Base-by-base conservation (phyloP, 768 basidiomycete species). In the Brasilioporus rufonigricans region DNA sequence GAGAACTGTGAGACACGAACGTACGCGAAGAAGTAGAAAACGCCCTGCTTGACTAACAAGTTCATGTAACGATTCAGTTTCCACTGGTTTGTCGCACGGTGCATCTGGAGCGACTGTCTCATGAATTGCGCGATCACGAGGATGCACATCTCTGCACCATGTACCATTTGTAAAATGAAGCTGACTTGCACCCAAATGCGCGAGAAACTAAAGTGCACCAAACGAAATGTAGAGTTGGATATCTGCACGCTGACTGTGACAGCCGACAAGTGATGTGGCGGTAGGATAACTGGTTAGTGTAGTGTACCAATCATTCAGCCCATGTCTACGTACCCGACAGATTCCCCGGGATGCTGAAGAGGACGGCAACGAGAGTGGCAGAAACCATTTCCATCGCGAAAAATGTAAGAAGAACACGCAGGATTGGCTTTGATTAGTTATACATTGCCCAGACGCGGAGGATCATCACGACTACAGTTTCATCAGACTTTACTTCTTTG, bases 401-500 rank as follows among this genome's bases (percentile, higher is more conserved):
- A 0, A 39, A 1, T 8, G 26, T 4, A 8, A 55, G 48, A 1
- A 55, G 27, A 3, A 11, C 11, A 1, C 7, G 4, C 0, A 45
- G 11, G 31, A 32, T 13, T 12, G 10, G n/a, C 12, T 5, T 31
- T 7, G 44, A 47, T 12, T 32, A 41, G 19, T 40, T 21, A 23
- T 49, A 49, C n/a, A 49, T 49, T 14, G 27, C 48, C 38, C 38
- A 49, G 27, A 49, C 27, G 27, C 48, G 48, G 19, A 49, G 48
- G 14, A 49, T 21, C 48, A 49, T 49, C 4, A 21, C 4, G 2
- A 40, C 48, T 49, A 24, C 13, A 35, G 6, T 18, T 5, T 9
- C 24, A 14, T 23, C 11, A 19, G 13, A 24, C 18, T 14, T 35
- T 23, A 23, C 13, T 23, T 18, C 23, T 24, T 47, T 13, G 2